Conservation (phyloP, 2,329 filamentous ascomycete species). For the Penicillium sp. region DNA sequence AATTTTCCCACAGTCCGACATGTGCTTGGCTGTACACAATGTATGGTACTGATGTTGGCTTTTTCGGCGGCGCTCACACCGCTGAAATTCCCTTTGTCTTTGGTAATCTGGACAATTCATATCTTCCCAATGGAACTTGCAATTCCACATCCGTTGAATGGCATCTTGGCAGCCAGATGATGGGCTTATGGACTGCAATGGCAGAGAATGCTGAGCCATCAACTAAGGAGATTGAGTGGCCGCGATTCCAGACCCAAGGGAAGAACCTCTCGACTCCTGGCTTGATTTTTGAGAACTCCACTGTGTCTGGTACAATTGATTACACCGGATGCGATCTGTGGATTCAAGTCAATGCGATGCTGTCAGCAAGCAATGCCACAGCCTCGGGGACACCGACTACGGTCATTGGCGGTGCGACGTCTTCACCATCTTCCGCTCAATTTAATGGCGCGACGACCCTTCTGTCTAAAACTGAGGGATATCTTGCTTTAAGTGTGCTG, state of each 20-base stretch:
- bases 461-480: neutral
- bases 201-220: conserved; percentile 19
- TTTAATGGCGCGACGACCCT: neutral
- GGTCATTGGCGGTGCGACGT: neutral
- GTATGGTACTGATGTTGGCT: neutral
- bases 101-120: conserved; percentile 14
- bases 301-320: conserved; percentile 14
- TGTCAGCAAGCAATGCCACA: conserved; percentile 1
- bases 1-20: conserved; percentile 21
- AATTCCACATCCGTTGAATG: conserved; percentile 13
- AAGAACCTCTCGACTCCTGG: conserved; percentile 5
- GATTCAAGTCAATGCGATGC: conserved; percentile 12
- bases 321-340: conserved; percentile 18
- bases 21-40: conserved; percentile 22
- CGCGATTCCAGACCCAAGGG: conserved; percentile 10
- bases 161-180: conserved; percentile 19
- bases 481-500: neutral
- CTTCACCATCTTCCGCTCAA: neutral
- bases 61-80: conserved; percentile 15
- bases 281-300: conserved; percentile 16
- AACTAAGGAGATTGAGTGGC: conserved; percentile 16
- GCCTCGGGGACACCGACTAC: neutral
- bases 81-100: conserved; percentile 24
- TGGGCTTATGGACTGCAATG: conserved; percentile 24
- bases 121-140: conserved; percentile 7